A percentile compares a stretch with the other conserved stretches of the same genome.
Conservation (phyloP, 2,329 filamentous ascomycete species). For the Nigrospora oryzae region DNA sequence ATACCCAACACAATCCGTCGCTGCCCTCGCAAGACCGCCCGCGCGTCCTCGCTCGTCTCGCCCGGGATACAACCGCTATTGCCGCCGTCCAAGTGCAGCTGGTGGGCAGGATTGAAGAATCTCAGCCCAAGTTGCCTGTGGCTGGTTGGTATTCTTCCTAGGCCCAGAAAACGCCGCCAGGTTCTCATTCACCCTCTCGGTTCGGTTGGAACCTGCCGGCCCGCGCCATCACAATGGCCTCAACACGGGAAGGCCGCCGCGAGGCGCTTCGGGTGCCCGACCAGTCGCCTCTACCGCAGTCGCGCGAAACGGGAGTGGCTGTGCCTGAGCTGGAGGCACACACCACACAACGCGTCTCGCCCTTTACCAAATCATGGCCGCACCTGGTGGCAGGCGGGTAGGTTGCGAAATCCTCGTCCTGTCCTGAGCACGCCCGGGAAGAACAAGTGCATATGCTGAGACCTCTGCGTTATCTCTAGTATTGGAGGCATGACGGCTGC, state of each 20-base stretch:
- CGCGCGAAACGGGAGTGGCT: conserved; percentile 52
- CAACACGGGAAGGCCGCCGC: conserved; percentile 2
- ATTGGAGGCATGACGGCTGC: conserved; percentile 86
- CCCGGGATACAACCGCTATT: too few relatives aligned
- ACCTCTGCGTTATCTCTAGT: conserved; percentile 33
- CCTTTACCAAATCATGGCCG: conserved; percentile 74
- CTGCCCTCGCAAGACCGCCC: too few relatives aligned
- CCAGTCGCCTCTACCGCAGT: conserved; percentile 38
- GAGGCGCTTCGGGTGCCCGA: conserved; percentile 14
- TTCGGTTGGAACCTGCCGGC: too few relatives aligned
- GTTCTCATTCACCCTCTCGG: too few relatives aligned
- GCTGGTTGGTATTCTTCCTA: too few relatives aligned
- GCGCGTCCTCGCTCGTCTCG: too few relatives aligned
- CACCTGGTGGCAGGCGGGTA: conserved; percentile 90
- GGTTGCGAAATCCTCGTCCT: conserved; percentile 11
- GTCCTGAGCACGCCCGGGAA: not conserved
- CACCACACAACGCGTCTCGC: conserved; percentile 30
- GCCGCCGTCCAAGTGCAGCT: too few relatives aligned
- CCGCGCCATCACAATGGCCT: too few relatives aligned
- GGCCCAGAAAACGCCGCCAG: too few relatives aligned
- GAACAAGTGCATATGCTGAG: not conserved
- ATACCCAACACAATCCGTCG: too few relatives aligned
- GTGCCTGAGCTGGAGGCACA: conserved; percentile 32
- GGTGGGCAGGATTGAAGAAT: too few relatives aligned
- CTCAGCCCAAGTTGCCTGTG: too few relatives aligned